phyloP scores from a whole-genome alignment of 2,329 filamentous ascomycete genomes.

The Penicillium sp. region DNA sequence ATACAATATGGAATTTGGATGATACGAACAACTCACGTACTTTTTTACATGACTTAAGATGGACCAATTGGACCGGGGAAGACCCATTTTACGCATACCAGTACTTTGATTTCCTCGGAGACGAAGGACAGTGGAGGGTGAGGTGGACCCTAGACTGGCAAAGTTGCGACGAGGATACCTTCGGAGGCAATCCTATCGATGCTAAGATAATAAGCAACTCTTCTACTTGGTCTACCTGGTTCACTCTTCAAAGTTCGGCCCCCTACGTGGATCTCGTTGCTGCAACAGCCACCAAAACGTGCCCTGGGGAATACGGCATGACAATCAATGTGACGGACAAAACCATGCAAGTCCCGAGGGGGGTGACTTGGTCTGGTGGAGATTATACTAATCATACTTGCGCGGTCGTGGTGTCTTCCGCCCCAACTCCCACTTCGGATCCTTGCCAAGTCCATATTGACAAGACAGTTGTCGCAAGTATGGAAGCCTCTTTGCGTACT shows the following conservation, averaged over 20 bases:
- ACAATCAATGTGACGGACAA: slow-evolving; percentile 13
- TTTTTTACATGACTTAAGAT: slow-evolving; percentile 3
- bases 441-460: slow-evolving; percentile 12
- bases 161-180: slow-evolving; percentile 11
- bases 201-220: neutral
- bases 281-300: slow-evolving; percentile 11
- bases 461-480: slow-evolving; percentile 7
- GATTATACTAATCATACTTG: slow-evolving; percentile 6
- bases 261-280: slow-evolving; percentile 13
- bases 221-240: neutral
- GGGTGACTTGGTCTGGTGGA: slow-evolving; percentile 6
- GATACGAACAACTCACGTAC: neutral
- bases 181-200: neutral
- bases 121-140: slow-evolving; percentile 1
- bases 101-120: neutral
- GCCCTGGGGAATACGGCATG: slow-evolving; percentile 4
- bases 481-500: slow-evolving; percentile 9
- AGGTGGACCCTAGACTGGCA: slow-evolving; percentile 8
- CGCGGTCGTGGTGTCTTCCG: slow-evolving; percentile 9
- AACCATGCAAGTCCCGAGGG: slow-evolving; percentile 5
- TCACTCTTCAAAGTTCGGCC: slow-evolving; percentile 6
- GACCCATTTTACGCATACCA: slow-evolving; percentile 10
- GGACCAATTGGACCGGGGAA: slow-evolving; percentile 9
- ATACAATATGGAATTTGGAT: slow-evolving; percentile 5
- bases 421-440: slow-evolving; percentile 1